Evolutionary conservation across 116 monocot species (phyloP), one percentile per base, ranked within the genome.

Genomic region (Papilionanthe hybrid): DNA sequence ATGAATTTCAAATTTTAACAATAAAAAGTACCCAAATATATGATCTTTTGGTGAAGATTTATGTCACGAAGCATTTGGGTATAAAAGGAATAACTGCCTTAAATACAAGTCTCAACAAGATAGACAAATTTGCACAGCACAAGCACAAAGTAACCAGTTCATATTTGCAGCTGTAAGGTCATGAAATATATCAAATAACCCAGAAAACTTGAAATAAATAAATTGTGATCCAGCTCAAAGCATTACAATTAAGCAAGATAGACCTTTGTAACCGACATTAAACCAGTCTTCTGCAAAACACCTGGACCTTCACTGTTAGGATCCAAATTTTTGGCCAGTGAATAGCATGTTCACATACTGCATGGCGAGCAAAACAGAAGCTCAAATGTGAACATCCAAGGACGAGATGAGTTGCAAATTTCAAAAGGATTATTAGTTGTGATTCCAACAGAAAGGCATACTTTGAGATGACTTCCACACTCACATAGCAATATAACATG

Each of bases 301-400:
- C 95, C 95, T 91, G 92, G 86, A 3, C 95, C 92, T 79, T 92
- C 95, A 25, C 95, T 92, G 73, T 92, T 88, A 66, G 95, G 95
- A 80, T 95, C 95, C 84, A 95, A 83, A 56, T 89, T 95, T 85
- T 95, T 91, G n/a, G 95, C 91, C 77, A 95, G 71, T 29, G 95
- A 88, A 55, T 95, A n/a, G 95, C 95, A 88, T 95, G 95, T 75
- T 95, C 92, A 85, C 95, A 95, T 69, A 95, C 95, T 95, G 88
- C 81, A 85, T 11, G 5, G 55, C 19, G 29, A 15, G 42, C 7
- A 77, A 55, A 44, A 37, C 13, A 75, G 17, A 72, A 72, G 28
- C 4, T n/a, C 72, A 72, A 72, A 68, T 6, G n/a, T n/a, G n/a
- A n/a, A n/a, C n/a, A n/a, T n/a, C n/a, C n/a, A n/a, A n/a, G n/a